phyloP scores from a whole-genome alignment of 1,284 basidiomycete species.

The Trichosporon sp. region DNA sequence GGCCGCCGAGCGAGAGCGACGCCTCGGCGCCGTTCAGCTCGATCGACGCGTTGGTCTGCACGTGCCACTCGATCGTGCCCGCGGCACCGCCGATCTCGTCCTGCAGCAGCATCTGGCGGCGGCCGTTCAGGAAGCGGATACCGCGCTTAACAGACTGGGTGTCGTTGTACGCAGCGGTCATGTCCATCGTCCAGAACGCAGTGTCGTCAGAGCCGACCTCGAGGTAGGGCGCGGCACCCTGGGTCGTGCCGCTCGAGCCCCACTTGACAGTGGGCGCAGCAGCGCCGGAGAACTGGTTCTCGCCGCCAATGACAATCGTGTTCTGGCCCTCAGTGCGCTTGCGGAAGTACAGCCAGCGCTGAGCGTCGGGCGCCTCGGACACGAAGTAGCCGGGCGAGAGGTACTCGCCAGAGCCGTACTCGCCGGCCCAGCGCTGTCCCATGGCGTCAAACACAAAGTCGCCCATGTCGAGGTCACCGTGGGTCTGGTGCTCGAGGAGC shows the following conservation, averaged over 20 bases:
- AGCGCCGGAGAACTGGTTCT: constrained; percentile 82
- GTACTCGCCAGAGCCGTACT: constrained; percentile 87
- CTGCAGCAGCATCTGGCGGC: constrained; percentile 85
- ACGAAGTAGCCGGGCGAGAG: constrained; percentile 66
- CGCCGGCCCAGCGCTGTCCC: constrained; percentile 92
- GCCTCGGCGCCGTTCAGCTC: constrained; percentile 41
- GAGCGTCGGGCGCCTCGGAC: constrained; percentile 65
- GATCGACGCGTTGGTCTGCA: constrained; percentile 73
- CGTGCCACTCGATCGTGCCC: constrained; percentile 72
- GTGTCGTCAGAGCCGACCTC: constrained; percentile 63
- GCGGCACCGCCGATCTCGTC: constrained; percentile 67
- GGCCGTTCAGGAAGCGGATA: constrained; percentile 76
- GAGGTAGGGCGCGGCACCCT: constrained; percentile 65
- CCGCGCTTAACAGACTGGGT: constrained; percentile 66
- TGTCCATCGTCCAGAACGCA: constrained; percentile 76
- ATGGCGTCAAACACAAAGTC: constrained; percentile 94
- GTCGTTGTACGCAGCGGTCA: constrained; percentile 68
- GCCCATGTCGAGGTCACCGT: constrained; percentile 87
- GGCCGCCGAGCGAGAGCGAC: constrained; percentile 61
- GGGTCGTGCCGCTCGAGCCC: constrained; percentile 61
- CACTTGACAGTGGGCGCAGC: constrained; percentile 57
- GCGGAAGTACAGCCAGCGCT: constrained; percentile 87
- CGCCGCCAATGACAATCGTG: constrained; percentile 71
- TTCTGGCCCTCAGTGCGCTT: constrained; percentile 98
- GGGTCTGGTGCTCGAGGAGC: constrained; percentile 75